Percentiles rank a stretch among this genome's conserved stretches.
Evolutionary conservation across 768 basidiomycete genomes (phyloP).

Genomic region (Termitomyces sp.): DNA sequence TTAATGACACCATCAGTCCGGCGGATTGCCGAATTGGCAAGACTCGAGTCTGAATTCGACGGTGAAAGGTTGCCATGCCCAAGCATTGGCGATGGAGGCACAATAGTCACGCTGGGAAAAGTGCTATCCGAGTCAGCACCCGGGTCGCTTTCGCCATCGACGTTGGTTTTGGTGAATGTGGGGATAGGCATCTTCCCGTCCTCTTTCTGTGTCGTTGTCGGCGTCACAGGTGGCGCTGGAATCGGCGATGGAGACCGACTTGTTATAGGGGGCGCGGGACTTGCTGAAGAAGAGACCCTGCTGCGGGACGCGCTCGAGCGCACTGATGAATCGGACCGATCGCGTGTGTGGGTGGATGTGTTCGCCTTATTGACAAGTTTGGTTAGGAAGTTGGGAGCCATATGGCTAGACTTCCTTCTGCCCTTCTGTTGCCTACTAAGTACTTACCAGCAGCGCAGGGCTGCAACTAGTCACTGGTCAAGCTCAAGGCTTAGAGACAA

Average conservation of each 20-base stretch:
- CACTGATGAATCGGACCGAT: conserved; percentile 24
- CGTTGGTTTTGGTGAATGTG: conserved; percentile 18
- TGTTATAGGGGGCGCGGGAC: conserved; percentile 4
- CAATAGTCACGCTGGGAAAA: conserved; percentile 36
- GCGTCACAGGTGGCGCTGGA: not conserved
- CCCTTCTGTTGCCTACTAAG: not conserved
- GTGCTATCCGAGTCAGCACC: conserved; percentile 23
- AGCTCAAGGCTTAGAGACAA: not conserved
- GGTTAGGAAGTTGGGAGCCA: conserved; percentile 33
- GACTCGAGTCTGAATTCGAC: conserved; percentile 19
- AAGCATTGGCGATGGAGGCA: conserved; percentile 38
- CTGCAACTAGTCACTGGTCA: not conserved
- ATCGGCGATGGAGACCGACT: conserved; percentile 4
- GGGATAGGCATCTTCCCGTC: conserved; percentile 8
- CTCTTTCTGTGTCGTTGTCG: conserved; percentile 1
- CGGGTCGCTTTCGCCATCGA: conserved; percentile 9
- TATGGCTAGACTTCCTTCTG: conserved; percentile 8
- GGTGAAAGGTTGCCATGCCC: conserved; percentile 19
- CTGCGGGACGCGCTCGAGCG: conserved; percentile 16
- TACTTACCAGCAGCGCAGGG: not conserved
- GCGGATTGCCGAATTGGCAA: conserved; percentile 9
- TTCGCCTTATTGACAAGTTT: conserved; percentile 30
- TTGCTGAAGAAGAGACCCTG: conserved; percentile 16
- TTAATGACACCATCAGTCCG: conserved; percentile 14
- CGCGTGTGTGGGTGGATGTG: conserved; percentile 17